Conservation (phyloP, 73 alveolate species). For the Paramecium bursaria region DNA sequence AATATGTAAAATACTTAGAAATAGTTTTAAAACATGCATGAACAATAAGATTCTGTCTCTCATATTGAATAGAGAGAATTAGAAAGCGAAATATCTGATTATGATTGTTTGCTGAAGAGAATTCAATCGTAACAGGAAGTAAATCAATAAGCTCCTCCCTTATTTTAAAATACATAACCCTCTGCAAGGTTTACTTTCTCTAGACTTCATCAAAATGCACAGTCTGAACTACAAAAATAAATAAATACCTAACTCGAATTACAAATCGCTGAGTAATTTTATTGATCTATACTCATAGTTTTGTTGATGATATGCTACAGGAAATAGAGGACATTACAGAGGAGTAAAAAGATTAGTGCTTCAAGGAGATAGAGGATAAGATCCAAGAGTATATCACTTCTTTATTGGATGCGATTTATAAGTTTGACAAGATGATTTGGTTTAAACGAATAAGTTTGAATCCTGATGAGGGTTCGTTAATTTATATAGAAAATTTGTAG, state of each 20-base stretch:
- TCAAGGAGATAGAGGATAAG: conserved; percentile 4
- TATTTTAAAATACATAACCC: too few species aligned
- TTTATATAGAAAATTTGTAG: conserved; percentile 33
- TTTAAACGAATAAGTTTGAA: conserved; percentile 15
- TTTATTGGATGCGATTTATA: conserved; percentile 18
- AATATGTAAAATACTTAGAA: not conserved
- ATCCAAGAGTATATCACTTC: not conserved
- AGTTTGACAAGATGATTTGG: conserved; percentile 41
- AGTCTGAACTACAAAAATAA: conserved; percentile 3
- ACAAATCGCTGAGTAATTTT: not conserved
- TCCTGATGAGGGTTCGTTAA: conserved; percentile 31
- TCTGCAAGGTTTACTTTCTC: not conserved
- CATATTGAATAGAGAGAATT: not conserved
- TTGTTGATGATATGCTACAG: conserved; percentile 30
- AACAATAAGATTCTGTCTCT: not conserved
- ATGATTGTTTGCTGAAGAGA: not conserved
- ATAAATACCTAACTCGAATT: conserved; percentile 15
- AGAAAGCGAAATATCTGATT: not conserved
- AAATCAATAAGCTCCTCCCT: too few species aligned
- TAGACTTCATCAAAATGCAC: not conserved
- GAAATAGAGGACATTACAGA: conserved; percentile 42
- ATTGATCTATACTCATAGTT: not conserved
- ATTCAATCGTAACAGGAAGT: too few species aligned
- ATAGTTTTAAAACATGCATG: not conserved
- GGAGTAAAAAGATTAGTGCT: conserved; percentile 7